Percentiles rank a stretch among this genome's conserved stretches.
These are phyloP conservation scores for Globisporangium parvum DNA, from an alignment of 352 stramenopile genomes.

Conservation along the genomic window DNA sequence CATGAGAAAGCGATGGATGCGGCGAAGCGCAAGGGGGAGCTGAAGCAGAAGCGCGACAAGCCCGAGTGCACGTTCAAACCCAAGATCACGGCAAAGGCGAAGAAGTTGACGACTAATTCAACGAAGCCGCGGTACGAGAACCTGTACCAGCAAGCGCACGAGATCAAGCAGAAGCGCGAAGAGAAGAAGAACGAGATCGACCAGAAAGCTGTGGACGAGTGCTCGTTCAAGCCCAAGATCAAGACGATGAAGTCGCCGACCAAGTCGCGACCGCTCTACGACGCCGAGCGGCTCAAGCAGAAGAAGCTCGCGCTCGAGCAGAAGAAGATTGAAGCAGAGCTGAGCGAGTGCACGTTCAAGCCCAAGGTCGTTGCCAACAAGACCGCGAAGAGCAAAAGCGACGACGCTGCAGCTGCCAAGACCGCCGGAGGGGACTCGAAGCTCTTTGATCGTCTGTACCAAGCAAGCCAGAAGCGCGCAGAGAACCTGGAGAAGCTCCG, in stretches of 20 bases:
- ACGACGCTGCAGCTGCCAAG: slow-evolving; percentile 13
- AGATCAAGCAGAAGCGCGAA: slow-evolving; percentile 63
- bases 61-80: slow-evolving; percentile 60
- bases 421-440: slow-evolving; percentile 12
- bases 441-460: slow-evolving; percentile 70
- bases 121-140: slow-evolving; percentile 60
- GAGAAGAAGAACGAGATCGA: slow-evolving; percentile 57
- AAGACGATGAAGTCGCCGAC: slow-evolving; percentile 48
- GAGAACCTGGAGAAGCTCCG: slow-evolving; percentile 63
- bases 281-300: slow-evolving; percentile 63
- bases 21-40: slow-evolving; percentile 43
- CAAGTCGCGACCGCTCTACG: slow-evolving; percentile 57
- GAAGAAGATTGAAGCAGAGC: slow-evolving; percentile 64
- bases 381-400: slow-evolving; percentile 29
- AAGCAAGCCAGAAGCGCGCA: slow-evolving; percentile 44
- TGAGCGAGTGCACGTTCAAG: slow-evolving; percentile 63
- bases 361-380: slow-evolving; percentile 44
- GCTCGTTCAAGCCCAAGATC: slow-evolving; percentile 78
- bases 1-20: slow-evolving; percentile 55
- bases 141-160: slow-evolving; percentile 59
- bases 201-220: slow-evolving; percentile 51
- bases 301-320: slow-evolving; percentile 61
- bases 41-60: slow-evolving; percentile 45
- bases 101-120: slow-evolving; percentile 30
- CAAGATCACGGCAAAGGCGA: slow-evolving; percentile 58